Base-by-base conservation (phyloP, 2,329 filamentous ascomycete species). In the Arthrobotrys iridis region DNA sequence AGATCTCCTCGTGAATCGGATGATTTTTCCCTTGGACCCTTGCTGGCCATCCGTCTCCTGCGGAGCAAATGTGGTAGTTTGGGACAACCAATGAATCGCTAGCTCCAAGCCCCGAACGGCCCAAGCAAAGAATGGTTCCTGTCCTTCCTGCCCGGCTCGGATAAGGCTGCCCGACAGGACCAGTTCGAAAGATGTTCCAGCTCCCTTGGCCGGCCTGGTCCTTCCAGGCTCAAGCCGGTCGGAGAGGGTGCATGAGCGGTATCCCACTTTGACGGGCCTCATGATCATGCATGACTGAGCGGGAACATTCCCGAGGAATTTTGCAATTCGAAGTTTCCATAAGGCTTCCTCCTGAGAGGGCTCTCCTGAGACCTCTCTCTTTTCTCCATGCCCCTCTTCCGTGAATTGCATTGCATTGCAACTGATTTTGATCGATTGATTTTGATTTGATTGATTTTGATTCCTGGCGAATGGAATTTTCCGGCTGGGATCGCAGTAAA, bases 151-250 rank as follows among this genome's bases (percentile, higher is more conserved):
- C 70, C 70, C 43, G 62, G 62, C 70, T 74, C 70, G 70, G 70
- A 74, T 74, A 74, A 73, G 70, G 43, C 70, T 74, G 50, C 70
- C 70, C 70, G 62, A 74, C 52, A n/a, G 35, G 59, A 57, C 37
- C 59, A 35, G 30, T 15, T 40, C 22, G 60, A 50, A 45, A 65
- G 46, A 28, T 30, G 50, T 55, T 37, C 30, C 43, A 57, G 57
- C 58, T 55, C 35, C 33, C 48, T 64, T 22, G 65, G 58, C n/a
- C 15, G 46, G 59, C 41, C 28, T 26, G 28, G 60, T 20, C 59
- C 59, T 57, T 63, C 67, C 48, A 46, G 66, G 28, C 41, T 64
- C 37, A 57, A 30, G 48, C 40, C 35, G 22, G 24, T 24, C 55
- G 33, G 33, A 28, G 45, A 15, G 5, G 52, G 33, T 35, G 52